Evolutionary conservation across 2,329 filamentous ascomycete genomes (phyloP).

Genomic region (Cytospora schulzeri): DNA sequence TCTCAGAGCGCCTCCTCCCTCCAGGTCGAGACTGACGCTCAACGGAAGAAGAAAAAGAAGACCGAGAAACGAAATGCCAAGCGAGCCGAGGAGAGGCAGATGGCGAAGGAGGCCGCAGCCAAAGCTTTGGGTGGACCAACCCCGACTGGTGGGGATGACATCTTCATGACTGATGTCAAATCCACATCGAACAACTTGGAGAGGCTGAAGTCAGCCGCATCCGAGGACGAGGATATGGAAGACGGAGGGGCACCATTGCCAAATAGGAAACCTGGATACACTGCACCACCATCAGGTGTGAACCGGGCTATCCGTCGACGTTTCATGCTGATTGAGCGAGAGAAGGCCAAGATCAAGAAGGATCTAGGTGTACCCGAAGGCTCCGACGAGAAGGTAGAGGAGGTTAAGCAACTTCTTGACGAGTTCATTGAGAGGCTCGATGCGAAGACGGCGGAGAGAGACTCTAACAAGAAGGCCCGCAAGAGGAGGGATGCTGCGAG

Average conservation of each 20-base stretch:
- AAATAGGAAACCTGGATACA: conserved; percentile 15
- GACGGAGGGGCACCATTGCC: conserved; percentile 17
- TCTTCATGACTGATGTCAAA: conserved; percentile 35
- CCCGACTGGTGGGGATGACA: conserved; percentile 9
- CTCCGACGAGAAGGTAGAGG: conserved; percentile 30
- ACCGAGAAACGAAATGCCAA: conserved; percentile 19
- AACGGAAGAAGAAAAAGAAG: conserved; percentile 26
- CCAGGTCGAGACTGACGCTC: not conserved
- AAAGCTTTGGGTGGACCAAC: conserved; percentile 8
- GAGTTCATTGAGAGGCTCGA: conserved; percentile 31
- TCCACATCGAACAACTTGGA: conserved; percentile 30
- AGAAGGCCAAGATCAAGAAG: conserved; percentile 33
- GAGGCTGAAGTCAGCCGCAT: conserved; percentile 14
- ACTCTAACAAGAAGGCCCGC: conserved; percentile 29
- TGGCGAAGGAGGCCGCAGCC: conserved; percentile 19
- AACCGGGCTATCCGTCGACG: conserved; percentile 36
- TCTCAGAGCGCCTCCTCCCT: not conserved
- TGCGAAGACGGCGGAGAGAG: conserved; percentile 32
- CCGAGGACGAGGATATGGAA: conserved; percentile 24
- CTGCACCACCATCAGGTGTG: conserved; percentile 26
- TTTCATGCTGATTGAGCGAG: conserved; percentile 33
- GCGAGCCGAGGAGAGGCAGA: conserved; percentile 25
- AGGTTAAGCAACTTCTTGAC: conserved; percentile 33
- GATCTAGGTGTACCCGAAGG: conserved; percentile 31
- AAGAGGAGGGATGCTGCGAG: conserved; percentile 21